Evolutionary conservation across 2,329 filamentous ascomycete species (phyloP).

Genomic region (Tetracladium maxilliforme): DNA sequence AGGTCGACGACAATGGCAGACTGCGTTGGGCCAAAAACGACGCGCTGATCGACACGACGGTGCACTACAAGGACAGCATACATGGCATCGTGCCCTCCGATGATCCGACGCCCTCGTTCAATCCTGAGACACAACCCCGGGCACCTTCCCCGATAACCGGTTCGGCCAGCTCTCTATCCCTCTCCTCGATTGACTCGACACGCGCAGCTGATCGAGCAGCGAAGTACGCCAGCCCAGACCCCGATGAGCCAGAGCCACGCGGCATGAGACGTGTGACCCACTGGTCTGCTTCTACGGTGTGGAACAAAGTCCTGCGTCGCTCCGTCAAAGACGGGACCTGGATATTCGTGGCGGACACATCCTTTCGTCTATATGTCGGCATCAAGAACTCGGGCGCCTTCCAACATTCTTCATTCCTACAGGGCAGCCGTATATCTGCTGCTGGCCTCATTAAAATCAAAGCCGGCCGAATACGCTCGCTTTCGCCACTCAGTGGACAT

Average conservation of each 20-base stretch:
- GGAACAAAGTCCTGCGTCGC: slow-evolving; percentile 66
- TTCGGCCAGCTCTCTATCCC: slow-evolving; percentile 3
- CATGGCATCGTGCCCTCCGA: slow-evolving; percentile 53
- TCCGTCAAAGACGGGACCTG: slow-evolving; percentile 77
- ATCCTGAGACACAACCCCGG: slow-evolving; percentile 1
- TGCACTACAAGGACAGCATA: slow-evolving; percentile 64
- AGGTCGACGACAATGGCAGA: slow-evolving; percentile 57
- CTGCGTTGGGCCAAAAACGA: slow-evolving; percentile 84
- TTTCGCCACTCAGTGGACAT: slow-evolving; percentile 64
- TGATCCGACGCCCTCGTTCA: slow-evolving; percentile 41
- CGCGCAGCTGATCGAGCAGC: slow-evolving; percentile 43
- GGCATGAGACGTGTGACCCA: slow-evolving; percentile 48
- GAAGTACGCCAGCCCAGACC: slow-evolving; percentile 49
- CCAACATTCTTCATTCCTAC: slow-evolving; percentile 81
- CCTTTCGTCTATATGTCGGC: slow-evolving; percentile 72
- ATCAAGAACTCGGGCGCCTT: slow-evolving; percentile 84
- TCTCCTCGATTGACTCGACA: slow-evolving; percentile 16
- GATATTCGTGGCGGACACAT: slow-evolving; percentile 86
- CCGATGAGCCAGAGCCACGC: slow-evolving; percentile 43
- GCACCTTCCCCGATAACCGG: neutral
- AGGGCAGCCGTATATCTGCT: slow-evolving; percentile 66
- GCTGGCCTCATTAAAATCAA: slow-evolving; percentile 80
- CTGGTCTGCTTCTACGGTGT: slow-evolving; percentile 55
- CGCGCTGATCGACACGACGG: slow-evolving; percentile 60
- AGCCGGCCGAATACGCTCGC: slow-evolving; percentile 57